phyloP scores from a whole-genome alignment of 202 grass and related monocot species.

The Schoenoplectus triqueter region DNA sequence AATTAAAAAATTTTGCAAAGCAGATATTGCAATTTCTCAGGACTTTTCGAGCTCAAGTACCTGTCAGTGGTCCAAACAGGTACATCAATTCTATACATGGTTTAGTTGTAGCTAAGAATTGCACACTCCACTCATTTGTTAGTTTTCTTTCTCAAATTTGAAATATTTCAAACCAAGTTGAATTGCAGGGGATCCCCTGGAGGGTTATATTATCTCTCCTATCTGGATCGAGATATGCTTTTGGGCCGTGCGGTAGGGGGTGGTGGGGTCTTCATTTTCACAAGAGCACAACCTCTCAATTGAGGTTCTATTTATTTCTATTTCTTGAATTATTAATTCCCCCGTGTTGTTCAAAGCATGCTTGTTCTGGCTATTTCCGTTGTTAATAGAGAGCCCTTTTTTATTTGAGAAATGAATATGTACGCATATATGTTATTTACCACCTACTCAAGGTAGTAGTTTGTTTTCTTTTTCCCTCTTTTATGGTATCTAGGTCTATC shows the following conservation, averaged over 20 bases:
- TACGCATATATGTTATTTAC: neutral
- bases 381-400: neutral
- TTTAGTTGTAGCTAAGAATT: constrained; percentile 15
- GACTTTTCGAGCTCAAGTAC: constrained; percentile 86
- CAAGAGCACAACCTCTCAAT: constrained; percentile 74
- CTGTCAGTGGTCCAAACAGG: constrained; percentile 76
- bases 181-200: constrained; percentile 74
- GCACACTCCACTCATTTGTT: neutral
- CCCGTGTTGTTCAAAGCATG: neutral
- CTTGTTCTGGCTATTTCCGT: neutral
- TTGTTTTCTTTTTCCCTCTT: neutral
- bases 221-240: constrained; percentile 85
- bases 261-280: constrained; percentile 92
- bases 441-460: neutral
- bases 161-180: constrained; percentile 36
- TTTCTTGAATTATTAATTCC: constrained; percentile 38
- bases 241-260: constrained; percentile 81
- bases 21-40: constrained; percentile 90
- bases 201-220: constrained; percentile 94
- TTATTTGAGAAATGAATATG: neutral
- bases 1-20: constrained; percentile 39
- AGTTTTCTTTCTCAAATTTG: constrained; percentile 29
- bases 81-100: constrained; percentile 34
- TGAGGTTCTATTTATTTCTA: constrained; percentile 42
- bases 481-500: neutral